Evolutionary conservation across 192 early-diverging fungal genomes (phyloP).

Genomic region (Podila clonocystis): DNA sequence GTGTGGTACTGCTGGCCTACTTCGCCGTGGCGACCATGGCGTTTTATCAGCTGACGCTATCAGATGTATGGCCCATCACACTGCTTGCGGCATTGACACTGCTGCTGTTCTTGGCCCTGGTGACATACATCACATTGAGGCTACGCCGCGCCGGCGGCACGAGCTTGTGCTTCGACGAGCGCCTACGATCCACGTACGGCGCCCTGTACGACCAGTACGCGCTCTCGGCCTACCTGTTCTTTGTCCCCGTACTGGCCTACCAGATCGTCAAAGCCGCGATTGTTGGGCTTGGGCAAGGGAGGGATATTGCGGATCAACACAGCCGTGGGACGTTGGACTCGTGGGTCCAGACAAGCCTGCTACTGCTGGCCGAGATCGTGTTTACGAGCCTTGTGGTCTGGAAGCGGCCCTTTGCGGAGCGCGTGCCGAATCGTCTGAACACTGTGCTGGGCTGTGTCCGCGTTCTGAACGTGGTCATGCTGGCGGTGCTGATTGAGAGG

Average conservation of each 20-base stretch:
- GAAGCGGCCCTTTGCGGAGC: conserved; percentile 33
- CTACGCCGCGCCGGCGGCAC: conserved; percentile 33
- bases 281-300: conserved; percentile 21
- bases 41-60: conserved; percentile 42
- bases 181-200: conserved; percentile 42
- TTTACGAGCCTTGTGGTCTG: conserved; percentile 31
- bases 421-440: conserved; percentile 28
- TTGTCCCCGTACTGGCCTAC: conserved; percentile 35
- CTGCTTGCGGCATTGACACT: conserved; percentile 29
- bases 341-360: conserved; percentile 25
- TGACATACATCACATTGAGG: conserved; percentile 19
- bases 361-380: conserved; percentile 24
- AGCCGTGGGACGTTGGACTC: neutral
- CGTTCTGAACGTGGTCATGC: conserved; percentile 34
- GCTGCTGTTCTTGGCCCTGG: conserved; percentile 19
- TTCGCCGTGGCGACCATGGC: conserved; percentile 47
- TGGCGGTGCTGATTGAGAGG: conserved; percentile 27
- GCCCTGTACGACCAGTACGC: conserved; percentile 45
- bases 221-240: conserved; percentile 41
- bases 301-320: neutral
- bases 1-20: conserved; percentile 38
- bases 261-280: conserved; percentile 39
- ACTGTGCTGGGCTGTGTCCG: conserved; percentile 24
- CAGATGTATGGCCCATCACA: conserved; percentile 40
- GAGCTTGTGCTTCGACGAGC: conserved; percentile 36